Conservation (phyloP, 2,329 filamentous ascomycete species). For the Paecilomyces sp. region DNA sequence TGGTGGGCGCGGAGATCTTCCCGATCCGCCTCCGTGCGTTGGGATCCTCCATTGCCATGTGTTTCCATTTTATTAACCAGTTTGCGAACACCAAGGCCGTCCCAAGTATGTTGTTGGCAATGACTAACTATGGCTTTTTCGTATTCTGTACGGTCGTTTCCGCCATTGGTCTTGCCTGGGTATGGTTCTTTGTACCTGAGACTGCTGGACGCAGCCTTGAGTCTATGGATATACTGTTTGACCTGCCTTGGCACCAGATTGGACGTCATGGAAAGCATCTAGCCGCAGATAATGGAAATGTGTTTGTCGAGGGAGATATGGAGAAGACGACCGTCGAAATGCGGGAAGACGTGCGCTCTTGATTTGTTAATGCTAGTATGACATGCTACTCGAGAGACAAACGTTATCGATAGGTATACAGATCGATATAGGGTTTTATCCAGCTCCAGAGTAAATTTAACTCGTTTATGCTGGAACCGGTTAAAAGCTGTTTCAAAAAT, state of each 20-base stretch:
- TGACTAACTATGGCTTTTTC: slow-evolving; percentile 61
- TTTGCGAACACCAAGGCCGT: slow-evolving; percentile 71
- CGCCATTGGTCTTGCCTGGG: slow-evolving; percentile 60
- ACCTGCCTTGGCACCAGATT: slow-evolving; percentile 67
- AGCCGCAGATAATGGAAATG: background rate
- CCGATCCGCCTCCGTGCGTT: slow-evolving; percentile 66
- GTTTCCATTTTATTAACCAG: slow-evolving; percentile 70
- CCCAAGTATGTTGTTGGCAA: slow-evolving; percentile 64
- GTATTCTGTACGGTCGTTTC: slow-evolving; percentile 68
- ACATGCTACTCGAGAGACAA: background rate
- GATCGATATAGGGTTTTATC: too few relatives aligned
- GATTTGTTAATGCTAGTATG: background rate
- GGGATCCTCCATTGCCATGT: slow-evolving; percentile 67
- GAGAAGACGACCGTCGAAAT: background rate
- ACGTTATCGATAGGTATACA: too few relatives aligned
- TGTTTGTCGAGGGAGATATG: background rate
- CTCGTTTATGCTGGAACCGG: too few relatives aligned
- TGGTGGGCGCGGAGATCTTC: slow-evolving; percentile 71
- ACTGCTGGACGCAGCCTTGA: slow-evolving; percentile 51
- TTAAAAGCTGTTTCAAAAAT: too few relatives aligned
- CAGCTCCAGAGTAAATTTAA: too few relatives aligned
- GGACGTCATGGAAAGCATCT: slow-evolving; percentile 38
- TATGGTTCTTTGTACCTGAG: slow-evolving; percentile 66
- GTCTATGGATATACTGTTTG: slow-evolving; percentile 66
- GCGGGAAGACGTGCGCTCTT: background rate